These are phyloP conservation scores for Quercus wislizeni DNA, from an alignment of 306 rosid species.

Conservation along the genomic window DNA sequence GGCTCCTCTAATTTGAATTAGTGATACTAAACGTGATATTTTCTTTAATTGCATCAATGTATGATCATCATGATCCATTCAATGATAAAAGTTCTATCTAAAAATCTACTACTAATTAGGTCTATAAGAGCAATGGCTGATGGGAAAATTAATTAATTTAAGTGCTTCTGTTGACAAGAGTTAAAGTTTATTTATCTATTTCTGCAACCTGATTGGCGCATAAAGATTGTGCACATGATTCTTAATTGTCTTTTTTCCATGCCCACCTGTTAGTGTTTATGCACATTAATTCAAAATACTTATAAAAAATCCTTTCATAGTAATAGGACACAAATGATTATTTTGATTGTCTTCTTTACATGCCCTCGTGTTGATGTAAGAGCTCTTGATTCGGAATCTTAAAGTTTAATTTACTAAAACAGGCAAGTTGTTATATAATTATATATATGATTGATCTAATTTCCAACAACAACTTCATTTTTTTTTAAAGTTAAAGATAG, in stretches of 20 bases:
- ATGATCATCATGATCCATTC: neutral
- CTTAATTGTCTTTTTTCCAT: neutral
- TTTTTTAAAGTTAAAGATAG: no score
- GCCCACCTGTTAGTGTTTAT: neutral
- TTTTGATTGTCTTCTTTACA: slow-evolving; percentile 5
- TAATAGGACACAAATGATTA: neutral
- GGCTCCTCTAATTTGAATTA: neutral
- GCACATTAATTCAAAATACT: neutral
- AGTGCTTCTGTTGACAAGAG: neutral
- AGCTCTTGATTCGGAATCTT: slow-evolving; percentile 31
- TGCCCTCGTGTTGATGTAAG: slow-evolving; percentile 17
- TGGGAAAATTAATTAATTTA: no score
- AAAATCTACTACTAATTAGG: neutral
- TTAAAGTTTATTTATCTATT: neutral
- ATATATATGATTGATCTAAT: slow-evolving; percentile 15
- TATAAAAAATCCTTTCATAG: neutral
- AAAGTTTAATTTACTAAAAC: slow-evolving; percentile 13
- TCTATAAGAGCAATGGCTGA: neutral
- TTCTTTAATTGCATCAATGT: no score
- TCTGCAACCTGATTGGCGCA: neutral
- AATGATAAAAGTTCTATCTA: neutral
- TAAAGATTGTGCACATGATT: neutral
- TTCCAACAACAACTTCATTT: neutral
- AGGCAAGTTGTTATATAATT: neutral
- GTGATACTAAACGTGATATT: no score